Evolutionary conservation across 176 grass and related monocot genomes (phyloP).

Genomic region (Aegilops speltoides): DNA sequence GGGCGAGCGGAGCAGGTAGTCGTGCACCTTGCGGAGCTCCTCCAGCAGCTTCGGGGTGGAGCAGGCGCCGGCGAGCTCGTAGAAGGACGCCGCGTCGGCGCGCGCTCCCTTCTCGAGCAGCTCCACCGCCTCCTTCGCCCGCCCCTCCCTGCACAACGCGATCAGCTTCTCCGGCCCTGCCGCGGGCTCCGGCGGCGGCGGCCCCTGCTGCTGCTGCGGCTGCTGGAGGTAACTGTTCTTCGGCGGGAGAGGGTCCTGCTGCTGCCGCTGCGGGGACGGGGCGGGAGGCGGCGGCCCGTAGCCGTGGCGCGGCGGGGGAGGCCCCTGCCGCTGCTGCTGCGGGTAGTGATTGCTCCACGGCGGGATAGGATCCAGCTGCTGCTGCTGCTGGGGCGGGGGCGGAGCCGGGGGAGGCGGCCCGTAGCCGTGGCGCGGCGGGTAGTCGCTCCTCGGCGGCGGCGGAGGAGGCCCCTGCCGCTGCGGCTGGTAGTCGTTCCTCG

Average conservation of each 20-base stretch:
- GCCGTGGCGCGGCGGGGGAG: background rate
- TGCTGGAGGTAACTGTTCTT: background rate
- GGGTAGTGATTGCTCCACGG: too few relatives aligned
- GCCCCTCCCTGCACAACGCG: constrained; percentile 49
- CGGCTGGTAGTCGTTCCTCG: background rate
- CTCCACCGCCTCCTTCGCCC: constrained; percentile 73
- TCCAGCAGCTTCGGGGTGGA: constrained; percentile 53
- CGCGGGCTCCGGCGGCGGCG: background rate
- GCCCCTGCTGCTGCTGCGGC: background rate
- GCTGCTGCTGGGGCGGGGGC: background rate
- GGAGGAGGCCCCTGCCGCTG: background rate
- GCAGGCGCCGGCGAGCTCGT: constrained; percentile 60
- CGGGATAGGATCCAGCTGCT: background rate
- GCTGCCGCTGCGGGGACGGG: background rate
- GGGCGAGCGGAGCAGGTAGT: constrained; percentile 79
- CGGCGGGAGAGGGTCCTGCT: too few relatives aligned
- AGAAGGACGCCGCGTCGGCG: constrained; percentile 47
- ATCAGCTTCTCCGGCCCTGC: constrained; percentile 45
- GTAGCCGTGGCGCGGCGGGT: background rate
- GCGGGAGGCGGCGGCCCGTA: constrained; percentile 24
- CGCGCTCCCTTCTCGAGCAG: constrained; percentile 59
- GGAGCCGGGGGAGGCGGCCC: background rate
- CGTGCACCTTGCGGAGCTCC: constrained; percentile 74
- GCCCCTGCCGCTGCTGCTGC: background rate
- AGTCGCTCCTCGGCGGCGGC: background rate